Evolutionary conservation across 2,329 filamentous ascomycete genomes (phyloP).

Genomic region (Colletotrichum sp.): DNA sequence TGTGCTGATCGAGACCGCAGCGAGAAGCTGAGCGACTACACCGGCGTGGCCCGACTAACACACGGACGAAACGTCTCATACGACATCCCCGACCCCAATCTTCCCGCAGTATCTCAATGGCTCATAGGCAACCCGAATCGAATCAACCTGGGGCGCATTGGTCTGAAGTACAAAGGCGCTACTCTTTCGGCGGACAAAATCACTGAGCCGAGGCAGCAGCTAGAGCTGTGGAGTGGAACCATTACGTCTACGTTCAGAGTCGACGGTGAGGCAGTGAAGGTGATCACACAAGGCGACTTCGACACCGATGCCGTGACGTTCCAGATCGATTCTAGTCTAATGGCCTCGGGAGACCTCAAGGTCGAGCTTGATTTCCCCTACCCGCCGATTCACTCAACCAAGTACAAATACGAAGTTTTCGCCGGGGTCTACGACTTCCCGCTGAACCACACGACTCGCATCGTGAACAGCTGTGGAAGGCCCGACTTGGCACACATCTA

Average conservation of each 20-base stretch:
- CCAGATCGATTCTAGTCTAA: conserved; percentile 27
- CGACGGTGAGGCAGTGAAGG: conserved; percentile 31
- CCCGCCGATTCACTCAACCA: conserved; percentile 39
- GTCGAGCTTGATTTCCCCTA: conserved; percentile 49
- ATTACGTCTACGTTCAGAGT: conserved; percentile 42
- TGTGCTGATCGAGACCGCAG: conserved; percentile 5
- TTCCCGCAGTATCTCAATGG: conserved; percentile 51
- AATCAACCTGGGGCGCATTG: conserved; percentile 47
- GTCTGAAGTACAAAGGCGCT: conserved; percentile 37
- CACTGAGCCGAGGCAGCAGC: conserved; percentile 33
- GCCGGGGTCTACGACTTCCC: conserved; percentile 44
- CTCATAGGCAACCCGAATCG: conserved; percentile 54
- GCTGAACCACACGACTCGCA: conserved; percentile 39
- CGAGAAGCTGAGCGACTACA: conserved; percentile 33
- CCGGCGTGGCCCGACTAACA: conserved; percentile 34
- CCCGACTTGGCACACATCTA: conserved; percentile 32
- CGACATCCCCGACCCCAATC: conserved; percentile 37
- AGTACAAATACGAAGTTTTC: conserved; percentile 50
- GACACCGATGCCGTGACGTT: conserved; percentile 41
- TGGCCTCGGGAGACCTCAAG: conserved; percentile 22
- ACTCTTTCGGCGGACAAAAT: conserved; percentile 34
- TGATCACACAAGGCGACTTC: conserved; percentile 42
- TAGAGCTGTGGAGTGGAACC: conserved; percentile 41
- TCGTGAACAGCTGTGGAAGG: conserved; percentile 16
- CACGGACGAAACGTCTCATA: conserved; percentile 43